A percentile compares a stretch with the other conserved stretches of the same genome.
Evolutionary conservation across 495 filamentous ascomycete genomes (phyloP).

Genomic region (Saxispiralis lemnorum): DNA sequence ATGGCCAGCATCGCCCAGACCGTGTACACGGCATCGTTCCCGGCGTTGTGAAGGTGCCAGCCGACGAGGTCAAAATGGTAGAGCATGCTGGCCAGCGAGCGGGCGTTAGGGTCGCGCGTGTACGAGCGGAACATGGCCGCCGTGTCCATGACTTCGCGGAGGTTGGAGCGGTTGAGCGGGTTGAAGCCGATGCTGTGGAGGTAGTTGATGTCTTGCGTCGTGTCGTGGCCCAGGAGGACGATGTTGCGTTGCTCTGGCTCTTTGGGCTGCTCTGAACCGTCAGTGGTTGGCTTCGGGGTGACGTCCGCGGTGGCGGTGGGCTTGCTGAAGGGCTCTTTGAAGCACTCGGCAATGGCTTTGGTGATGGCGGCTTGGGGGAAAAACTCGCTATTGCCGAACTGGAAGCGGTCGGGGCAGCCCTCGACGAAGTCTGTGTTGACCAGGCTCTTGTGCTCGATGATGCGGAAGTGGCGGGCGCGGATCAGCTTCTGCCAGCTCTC

Average conservation of each 20-base stretch:
- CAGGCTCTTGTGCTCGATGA: conserved; percentile 46
- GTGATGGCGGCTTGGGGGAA: conserved; percentile 25
- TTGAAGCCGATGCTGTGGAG: conserved; percentile 45
- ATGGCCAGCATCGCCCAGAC: conserved; percentile 57
- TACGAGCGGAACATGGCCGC: conserved; percentile 44
- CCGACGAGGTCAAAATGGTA: conserved; percentile 40
- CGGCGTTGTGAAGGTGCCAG: conserved; percentile 67
- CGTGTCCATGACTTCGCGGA: conserved; percentile 55
- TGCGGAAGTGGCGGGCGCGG: conserved; percentile 54
- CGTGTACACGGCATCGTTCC: conserved; percentile 87
- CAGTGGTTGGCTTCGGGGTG: background rate
- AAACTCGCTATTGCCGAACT: conserved; percentile 42
- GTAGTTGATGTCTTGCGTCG: conserved; percentile 46
- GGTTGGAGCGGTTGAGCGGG: conserved; percentile 29
- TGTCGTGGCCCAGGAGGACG: conserved; percentile 63
- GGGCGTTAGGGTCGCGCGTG: conserved; percentile 29
- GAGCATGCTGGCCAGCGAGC: conserved; percentile 44
- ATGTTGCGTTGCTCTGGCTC: conserved; percentile 35
- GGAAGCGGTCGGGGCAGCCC: conserved; percentile 57
- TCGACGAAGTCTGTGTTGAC: conserved; percentile 45
- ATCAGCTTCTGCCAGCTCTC: conserved; percentile 48
- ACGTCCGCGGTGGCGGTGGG: background rate
- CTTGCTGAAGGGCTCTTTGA: conserved; percentile 29
- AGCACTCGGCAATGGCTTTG: conserved; percentile 29
- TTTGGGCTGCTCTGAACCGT: background rate